A percentile compares a stretch with the other conserved stretches of the same genome.
Conservation (phyloP, 1,139 yeast genomes). For the Zygoascus hellenicus region DNA sequence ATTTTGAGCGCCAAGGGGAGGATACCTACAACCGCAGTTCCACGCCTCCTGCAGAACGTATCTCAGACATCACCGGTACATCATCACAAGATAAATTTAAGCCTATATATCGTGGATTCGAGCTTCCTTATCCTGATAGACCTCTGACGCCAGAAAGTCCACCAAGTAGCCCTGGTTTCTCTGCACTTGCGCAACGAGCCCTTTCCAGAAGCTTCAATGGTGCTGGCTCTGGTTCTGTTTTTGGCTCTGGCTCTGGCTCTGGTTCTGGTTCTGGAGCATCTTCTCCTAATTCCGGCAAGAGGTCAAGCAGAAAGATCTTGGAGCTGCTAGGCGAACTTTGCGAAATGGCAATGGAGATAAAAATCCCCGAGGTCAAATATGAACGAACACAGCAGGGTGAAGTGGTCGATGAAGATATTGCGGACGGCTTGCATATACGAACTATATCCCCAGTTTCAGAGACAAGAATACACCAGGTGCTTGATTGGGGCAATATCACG, state of each 20-base stretch:
- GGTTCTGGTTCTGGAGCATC: conserved; percentile 21
- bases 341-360: conserved; percentile 69
- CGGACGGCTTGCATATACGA: conserved; percentile 21
- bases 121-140: conserved; percentile 39
- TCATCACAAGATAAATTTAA: conserved; percentile 6
- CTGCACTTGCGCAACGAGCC: no score
- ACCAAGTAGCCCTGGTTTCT: no score
- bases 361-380: conserved; percentile 41
- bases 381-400: conserved; percentile 27
- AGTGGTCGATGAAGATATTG: conserved; percentile 16
- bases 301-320: conserved; percentile 64
- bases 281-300: conserved; percentile 22
- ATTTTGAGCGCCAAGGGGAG: conserved; percentile 14
- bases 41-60: conserved; percentile 13
- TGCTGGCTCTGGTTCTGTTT: no score
- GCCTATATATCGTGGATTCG: conserved; percentile 50
- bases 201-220: no score
- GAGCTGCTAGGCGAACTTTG: conserved; percentile 61
- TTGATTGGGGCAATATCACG: conserved; percentile 37
- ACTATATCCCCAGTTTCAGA: conserved; percentile 63
- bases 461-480: conserved; percentile 52
- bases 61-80: conserved; percentile 6
- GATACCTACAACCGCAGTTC: conserved; percentile 14
- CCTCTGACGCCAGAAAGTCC: conserved; percentile 12
- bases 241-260: conserved; percentile 14